A percentile compares a stretch with the other conserved stretches of the same genome.
phyloP scores from a whole-genome alignment of 306 rosid species.

The Herpetospermum pedunculosum region DNA sequence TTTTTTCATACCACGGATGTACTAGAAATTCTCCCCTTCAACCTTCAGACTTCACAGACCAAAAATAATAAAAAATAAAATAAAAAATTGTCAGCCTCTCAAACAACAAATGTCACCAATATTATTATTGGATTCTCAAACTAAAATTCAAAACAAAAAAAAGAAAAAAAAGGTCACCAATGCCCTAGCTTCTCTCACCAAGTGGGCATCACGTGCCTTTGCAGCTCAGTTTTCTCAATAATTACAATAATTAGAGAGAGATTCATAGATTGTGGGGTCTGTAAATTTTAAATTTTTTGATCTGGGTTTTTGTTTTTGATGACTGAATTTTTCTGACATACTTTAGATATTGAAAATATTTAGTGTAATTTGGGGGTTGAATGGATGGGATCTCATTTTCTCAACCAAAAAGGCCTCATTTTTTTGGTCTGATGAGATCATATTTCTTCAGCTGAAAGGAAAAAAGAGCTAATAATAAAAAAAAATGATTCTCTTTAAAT shows the following conservation, averaged over 20 bases:
- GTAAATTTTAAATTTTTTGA: not conserved
- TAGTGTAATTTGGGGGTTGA: not conserved
- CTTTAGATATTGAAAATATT: not conserved
- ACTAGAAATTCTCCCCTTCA: too few relatives aligned
- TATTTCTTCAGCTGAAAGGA: too few relatives aligned
- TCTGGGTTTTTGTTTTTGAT: not conserved
- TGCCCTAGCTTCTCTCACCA: not conserved
- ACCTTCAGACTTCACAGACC: too few relatives aligned
- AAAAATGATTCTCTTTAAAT: slow-evolving; percentile 5
- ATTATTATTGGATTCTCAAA: not conserved
- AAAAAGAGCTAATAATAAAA: not conserved
- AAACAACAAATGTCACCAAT: not conserved
- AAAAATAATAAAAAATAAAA: not conserved
- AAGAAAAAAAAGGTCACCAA: not conserved
- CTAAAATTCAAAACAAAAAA: not conserved
- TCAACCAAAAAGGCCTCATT: not conserved
- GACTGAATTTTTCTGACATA: not conserved
- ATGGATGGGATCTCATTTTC: not conserved
- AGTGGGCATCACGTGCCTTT: slow-evolving; percentile 9
- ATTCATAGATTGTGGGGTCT: not conserved
- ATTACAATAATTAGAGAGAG: slow-evolving; percentile 5
- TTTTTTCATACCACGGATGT: too few relatives aligned
- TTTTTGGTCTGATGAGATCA: not conserved
- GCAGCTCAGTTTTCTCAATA: slow-evolving; percentile 7
- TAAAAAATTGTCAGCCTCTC: not conserved